Base-by-base conservation (phyloP, 208 protist species). In the Leishmania lainsoni region DNA sequence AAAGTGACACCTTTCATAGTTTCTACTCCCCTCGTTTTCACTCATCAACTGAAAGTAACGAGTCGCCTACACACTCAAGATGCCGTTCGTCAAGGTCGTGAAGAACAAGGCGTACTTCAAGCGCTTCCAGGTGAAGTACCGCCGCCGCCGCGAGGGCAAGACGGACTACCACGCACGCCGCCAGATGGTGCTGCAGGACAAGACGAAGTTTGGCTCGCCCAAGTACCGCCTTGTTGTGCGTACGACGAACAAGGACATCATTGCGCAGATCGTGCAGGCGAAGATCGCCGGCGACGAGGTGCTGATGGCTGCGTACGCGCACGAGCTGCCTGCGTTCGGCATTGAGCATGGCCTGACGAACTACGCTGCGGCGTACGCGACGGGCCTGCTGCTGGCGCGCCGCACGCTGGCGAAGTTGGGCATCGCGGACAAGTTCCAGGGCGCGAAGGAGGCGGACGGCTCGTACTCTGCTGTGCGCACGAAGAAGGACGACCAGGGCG, bases 191-290 rank as follows among this genome's bases (percentile, higher is more conserved):
- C 87, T 94, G 68, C 99, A 99, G 95, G 99, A 99, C 88, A 99
- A 99, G 91, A 99, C 99, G 92, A 99, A 99, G 93, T 99, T 99
- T 90, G 97, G 98, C 81, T 92, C 98, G 65, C 98, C 98, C 81
- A 99, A 99, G 94, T 99, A 99, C 98, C 94, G 99, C 83, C 90
- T 99, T 35, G 97, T 99, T 73, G 98, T 99, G 66, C 98, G 99
- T 92, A 89, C 99, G 80, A 99, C 98, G 84, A 99, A 99, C 98
- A 92, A 92, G 75, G 98, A 99, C 81, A 90, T 99, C 79, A 97
- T 99, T 84, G 94, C 93, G 77, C 99, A 99, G 96, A 94, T 99
- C 83, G 90, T 99, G 87, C 93, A 98, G 85, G 89, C 99, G 71
- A 99, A 98, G 84, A 94, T 99, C 79, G 89, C 86, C 51, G 98